Evolutionary conservation across 352 stramenopile species (phyloP).

Genomic region (Pythium biforme): DNA sequence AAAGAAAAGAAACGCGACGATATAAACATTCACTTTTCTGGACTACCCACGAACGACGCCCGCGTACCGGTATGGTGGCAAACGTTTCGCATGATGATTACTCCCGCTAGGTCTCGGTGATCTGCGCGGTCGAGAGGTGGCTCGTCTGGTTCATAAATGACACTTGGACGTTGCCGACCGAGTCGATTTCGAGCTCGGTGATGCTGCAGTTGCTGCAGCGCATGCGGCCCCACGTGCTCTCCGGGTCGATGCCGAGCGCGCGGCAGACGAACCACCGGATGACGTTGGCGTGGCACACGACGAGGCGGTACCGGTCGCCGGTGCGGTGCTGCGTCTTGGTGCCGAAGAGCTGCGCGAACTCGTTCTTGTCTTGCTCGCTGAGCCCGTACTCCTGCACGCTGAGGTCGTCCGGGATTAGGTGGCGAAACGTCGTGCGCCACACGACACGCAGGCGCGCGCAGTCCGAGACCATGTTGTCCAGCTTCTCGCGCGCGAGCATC

Average conservation of each 20-base stretch:
- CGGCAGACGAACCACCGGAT: conserved; percentile 76
- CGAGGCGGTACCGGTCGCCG: conserved; percentile 49
- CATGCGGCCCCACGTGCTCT: conserved; percentile 71
- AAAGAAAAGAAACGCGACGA: background rate
- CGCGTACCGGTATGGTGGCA: too few species aligned
- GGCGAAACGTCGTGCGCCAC: conserved; percentile 67
- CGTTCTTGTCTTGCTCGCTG: conserved; percentile 28
- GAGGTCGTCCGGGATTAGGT: conserved; percentile 62
- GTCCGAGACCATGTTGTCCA: conserved; percentile 75
- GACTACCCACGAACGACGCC: too few species aligned
- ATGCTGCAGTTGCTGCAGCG: conserved; percentile 68
- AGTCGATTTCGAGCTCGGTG: conserved; percentile 63
- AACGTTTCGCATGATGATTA: background rate
- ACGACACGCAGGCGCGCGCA: conserved; percentile 58
- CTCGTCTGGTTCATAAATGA: conserved; percentile 64
- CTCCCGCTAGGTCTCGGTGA: conserved; percentile 46
- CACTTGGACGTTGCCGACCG: conserved; percentile 66
- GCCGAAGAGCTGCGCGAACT: conserved; percentile 35
- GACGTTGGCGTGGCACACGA: conserved; percentile 72
- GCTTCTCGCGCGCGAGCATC: conserved; percentile 60
- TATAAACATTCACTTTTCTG: conserved; percentile 1
- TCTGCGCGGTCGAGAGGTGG: conserved; percentile 51
- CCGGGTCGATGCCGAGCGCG: conserved; percentile 55
- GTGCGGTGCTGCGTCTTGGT: conserved; percentile 35
- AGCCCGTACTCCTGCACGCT: conserved; percentile 27